Conservation (phyloP, 2,329 filamentous ascomycete genomes). For the Leptographium flavum region DNA sequence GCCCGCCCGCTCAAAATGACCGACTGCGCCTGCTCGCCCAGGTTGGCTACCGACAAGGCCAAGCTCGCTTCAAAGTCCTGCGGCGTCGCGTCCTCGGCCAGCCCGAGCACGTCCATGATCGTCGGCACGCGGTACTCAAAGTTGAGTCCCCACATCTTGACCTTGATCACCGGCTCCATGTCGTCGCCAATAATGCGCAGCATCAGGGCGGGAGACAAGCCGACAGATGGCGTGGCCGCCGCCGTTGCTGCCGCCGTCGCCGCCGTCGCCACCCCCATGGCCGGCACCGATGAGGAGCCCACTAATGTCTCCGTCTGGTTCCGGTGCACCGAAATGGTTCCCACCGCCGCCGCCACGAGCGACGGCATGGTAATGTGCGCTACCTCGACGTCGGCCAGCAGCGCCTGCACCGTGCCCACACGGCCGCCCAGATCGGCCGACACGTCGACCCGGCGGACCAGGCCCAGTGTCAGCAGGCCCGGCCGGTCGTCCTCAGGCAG, state of each 20-base stretch:
- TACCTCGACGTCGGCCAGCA: conserved; percentile 49
- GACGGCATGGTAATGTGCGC: conserved; percentile 78
- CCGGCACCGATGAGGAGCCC: conserved; percentile 28
- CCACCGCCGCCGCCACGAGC: conserved; percentile 64
- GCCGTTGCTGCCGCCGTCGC: not conserved
- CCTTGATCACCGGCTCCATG: conserved; percentile 77
- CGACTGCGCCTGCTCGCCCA: conserved; percentile 50
- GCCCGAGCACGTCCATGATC: conserved; percentile 62
- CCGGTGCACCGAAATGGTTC: conserved; percentile 44
- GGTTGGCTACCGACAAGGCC: conserved; percentile 63
- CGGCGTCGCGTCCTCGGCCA: conserved; percentile 50
- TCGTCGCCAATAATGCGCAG: conserved; percentile 85
- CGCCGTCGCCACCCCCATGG: conserved; percentile 9
- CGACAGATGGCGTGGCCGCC: conserved; percentile 4
- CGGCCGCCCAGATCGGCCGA: conserved; percentile 50
- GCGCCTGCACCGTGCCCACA: conserved; percentile 49
- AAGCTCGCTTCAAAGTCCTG: conserved; percentile 65
- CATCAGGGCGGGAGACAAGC: conserved; percentile 51
- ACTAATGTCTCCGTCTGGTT: conserved; percentile 60
- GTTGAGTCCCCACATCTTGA: conserved; percentile 72
- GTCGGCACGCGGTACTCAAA: conserved; percentile 83
- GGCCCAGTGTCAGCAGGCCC: conserved; percentile 62
- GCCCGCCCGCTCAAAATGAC: conserved; percentile 21
- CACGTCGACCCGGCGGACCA: conserved; percentile 48
- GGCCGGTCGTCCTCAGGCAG: conserved; percentile 90